Evolutionary conservation across 2,329 filamentous ascomycete species (phyloP), one percentile per base, ranked within the genome.

Genomic region (Passalora sequoiae): DNA sequence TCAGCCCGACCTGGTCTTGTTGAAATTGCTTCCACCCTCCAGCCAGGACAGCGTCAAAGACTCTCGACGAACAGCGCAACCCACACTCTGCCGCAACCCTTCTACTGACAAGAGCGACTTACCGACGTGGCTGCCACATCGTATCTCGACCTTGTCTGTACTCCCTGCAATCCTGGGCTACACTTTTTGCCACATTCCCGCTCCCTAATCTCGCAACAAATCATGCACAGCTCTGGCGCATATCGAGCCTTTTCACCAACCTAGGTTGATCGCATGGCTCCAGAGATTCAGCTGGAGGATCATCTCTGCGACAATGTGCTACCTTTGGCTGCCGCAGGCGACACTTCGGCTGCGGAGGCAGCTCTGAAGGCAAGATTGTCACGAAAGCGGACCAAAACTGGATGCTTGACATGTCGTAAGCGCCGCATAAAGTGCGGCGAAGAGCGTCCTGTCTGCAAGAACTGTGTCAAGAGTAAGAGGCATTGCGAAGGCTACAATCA

Each of bases 361-460:
- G 49, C 55, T 15, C 44, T 61, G 44, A 58, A 57, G 33, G 58
- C 58, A 21, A 59, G 54, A 38, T 43, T 62, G 20, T 58, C 57
- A 8, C 55, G 64, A 16, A 87, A 83, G 64, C 75, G 89, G 58
- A 95, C 89, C 39, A 96, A 96, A 69, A 95, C 89, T 2, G 89
- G 89, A 10, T 96, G 89, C 63, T 69, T 95, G 48, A 96, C 92
- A 45, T 98, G 92, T 68, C 84, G 92, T 51, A 91, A 86, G 68
- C 83, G 92, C 40, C 85, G 92, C 12, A 97, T 98, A 67, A 98
- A 97, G 68, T 98, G 92, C 66, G 92, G 92, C 50, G 92, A 97
- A 65, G 86, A 88, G 58, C 78, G 84, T 38, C 87, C 87, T 19
- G 84, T 77, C 20, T 92, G 87, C 67, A 81, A 76, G 59, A 94